Evolutionary conservation across 78 protist genomes (phyloP), one percentile per base, ranked within the genome.

Genomic region (Bodo saltans): DNA sequence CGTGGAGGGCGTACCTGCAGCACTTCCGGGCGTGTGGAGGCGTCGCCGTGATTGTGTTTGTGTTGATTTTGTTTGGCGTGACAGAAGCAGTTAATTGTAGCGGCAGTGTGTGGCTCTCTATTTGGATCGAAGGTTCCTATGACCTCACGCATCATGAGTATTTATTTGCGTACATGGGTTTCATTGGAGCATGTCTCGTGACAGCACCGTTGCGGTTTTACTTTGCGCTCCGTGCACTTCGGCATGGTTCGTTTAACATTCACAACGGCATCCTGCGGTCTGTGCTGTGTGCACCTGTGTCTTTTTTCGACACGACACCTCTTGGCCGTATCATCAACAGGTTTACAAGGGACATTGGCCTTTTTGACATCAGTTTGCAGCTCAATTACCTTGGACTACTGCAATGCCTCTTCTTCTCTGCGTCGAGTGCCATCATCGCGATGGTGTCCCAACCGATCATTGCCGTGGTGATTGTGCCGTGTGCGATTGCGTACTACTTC

Each of bases 281-380:
- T 21, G 83, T 75, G 33, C 2, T 79, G 76, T 12, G 3, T 41
- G 83, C 89, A n/a, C 89, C 89, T 32, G 73, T 80, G 74, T 8
- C 28, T 11, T 89, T 39, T 53, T 89, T 89, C 72, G 79, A 83
- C 82, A 34, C 52, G 40, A 89, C 83, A 4, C 87, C 92, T 8
- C 72, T 78, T 27, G 92, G 92, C 29, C 34, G 71, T 11, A 29
- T 89, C 21, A 34, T 87, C 68, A 53, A 27, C 70, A 0, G 85
- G 32, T 79, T 86, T 52, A 47, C 88, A 3, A 85, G 87, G 53
- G 92, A 89, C 73, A 39, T 42, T 30, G 85, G 78, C 72, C 1
- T 28, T 26, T 26, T 85, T 32, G 91, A 86, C 37, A 67, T 38
- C 30, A 71, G 23, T 33, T 47, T 86, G 68, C 85, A 69, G 60